Conservation (phyloP, 768 basidiomycete genomes). For the Rhodosporidiobolus sp. region DNA sequence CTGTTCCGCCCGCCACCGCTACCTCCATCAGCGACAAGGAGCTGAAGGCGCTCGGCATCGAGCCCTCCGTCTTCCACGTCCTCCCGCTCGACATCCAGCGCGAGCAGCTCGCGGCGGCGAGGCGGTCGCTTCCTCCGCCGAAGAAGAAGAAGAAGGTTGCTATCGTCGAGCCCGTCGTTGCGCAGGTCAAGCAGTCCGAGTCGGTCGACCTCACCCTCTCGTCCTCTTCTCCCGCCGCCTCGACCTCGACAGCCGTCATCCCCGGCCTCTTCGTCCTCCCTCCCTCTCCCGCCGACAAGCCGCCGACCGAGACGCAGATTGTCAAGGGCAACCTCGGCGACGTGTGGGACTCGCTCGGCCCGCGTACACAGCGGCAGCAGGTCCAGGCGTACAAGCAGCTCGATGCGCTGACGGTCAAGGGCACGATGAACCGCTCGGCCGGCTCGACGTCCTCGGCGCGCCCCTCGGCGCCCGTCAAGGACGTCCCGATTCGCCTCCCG, state of each 20-base stretch:
- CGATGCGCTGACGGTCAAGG: background rate
- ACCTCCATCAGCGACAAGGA: slow-evolving; percentile 50
- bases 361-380: slow-evolving; percentile 6
- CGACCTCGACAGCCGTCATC: background rate
- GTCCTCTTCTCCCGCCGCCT: background rate
- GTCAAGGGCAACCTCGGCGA: background rate
- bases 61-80: slow-evolving; percentile 64
- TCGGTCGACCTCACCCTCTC: background rate
- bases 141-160: background rate
- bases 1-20: background rate
- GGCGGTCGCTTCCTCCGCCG: slow-evolving; percentile 25
- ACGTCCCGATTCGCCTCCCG: slow-evolving; percentile 56
- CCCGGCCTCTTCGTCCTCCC: slow-evolving; percentile 55
- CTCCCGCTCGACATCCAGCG: slow-evolving; percentile 67
- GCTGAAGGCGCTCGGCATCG: slow-evolving; percentile 65
- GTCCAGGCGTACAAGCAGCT: background rate
- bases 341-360: background rate
- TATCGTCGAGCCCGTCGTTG: background rate
- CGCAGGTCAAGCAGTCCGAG: background rate
- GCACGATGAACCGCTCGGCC: background rate
- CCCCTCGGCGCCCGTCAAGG: slow-evolving; percentile 55
- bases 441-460: background rate
- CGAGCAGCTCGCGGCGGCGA: slow-evolving; percentile 62
- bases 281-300: background rate
- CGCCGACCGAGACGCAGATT: slow-evolving; percentile 3